These are phyloP conservation scores for Akanthomyces lecanii DNA, from an alignment of 2,329 filamentous ascomycete genomes.

Conservation along the genomic window DNA sequence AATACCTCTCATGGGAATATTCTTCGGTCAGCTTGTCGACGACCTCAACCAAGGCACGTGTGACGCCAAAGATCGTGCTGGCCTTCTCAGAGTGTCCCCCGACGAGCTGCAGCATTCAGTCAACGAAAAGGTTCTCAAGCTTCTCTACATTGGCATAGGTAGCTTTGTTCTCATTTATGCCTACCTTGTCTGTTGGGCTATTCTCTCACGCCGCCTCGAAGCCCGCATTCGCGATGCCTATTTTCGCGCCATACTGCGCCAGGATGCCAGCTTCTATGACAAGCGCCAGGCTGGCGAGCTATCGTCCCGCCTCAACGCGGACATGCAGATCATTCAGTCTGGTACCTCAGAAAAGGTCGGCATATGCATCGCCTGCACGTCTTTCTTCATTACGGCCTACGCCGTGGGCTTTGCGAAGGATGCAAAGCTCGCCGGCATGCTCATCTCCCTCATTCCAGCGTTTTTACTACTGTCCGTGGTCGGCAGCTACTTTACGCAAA, in stretches of 20 bases:
- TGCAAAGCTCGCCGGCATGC: constrained; percentile 57
- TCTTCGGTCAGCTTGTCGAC: constrained; percentile 61
- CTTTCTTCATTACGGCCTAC: constrained; percentile 65
- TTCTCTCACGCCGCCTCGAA: constrained; percentile 60
- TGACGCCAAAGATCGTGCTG: constrained; percentile 26
- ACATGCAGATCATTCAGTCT: constrained; percentile 62
- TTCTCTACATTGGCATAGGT: constrained; percentile 61
- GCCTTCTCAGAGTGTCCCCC: constrained; percentile 17
- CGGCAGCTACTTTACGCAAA: constrained; percentile 51
- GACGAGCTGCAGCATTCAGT: constrained; percentile 39
- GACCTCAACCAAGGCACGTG: constrained; percentile 57
- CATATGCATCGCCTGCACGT: constrained; percentile 55
- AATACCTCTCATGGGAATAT: constrained; percentile 59
- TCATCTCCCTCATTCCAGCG: constrained; percentile 59
- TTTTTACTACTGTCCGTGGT: constrained; percentile 56
- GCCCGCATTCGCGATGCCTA: constrained; percentile 60
- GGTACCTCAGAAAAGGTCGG: constrained; percentile 70
- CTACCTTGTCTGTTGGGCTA: constrained; percentile 60
- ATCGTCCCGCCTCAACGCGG: constrained; percentile 57
- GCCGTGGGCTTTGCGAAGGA: constrained; percentile 64
- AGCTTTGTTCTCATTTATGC: constrained; percentile 61
- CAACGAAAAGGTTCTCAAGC: constrained; percentile 54
- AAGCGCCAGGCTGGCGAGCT: constrained; percentile 59
- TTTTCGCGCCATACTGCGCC: constrained; percentile 52
- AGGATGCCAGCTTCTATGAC: constrained; percentile 63